These are phyloP conservation scores for Ceratocystiopsis sp. DNA, from an alignment of 2,329 filamentous ascomycete species.

Conservation along the genomic window DNA sequence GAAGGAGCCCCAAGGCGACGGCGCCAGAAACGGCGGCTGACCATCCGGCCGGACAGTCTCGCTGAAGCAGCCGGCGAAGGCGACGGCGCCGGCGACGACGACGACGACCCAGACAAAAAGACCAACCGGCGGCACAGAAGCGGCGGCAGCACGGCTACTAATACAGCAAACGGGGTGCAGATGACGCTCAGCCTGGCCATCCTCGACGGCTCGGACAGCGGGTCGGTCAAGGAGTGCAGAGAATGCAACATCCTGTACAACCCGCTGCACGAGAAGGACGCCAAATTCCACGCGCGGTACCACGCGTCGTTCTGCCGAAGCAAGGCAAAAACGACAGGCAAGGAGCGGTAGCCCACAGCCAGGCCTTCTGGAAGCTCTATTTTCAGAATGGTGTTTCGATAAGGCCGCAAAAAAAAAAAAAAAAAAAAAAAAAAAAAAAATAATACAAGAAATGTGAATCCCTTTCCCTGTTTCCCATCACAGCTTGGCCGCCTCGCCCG, in stretches of 20 bases:
- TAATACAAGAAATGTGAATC: background rate
- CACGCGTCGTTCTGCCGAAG: conserved; percentile 14
- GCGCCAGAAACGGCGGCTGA: conserved; percentile 9
- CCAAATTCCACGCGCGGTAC: conserved; percentile 21
- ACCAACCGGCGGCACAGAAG: conserved; percentile 4
- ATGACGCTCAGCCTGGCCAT: conserved; percentile 24
- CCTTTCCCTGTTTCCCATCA: background rate
- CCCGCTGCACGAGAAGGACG: conserved; percentile 25
- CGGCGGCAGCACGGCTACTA: too few relatives aligned
- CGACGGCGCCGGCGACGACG: conserved; percentile 4
- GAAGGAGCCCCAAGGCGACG: background rate
- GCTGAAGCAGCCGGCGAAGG: background rate
- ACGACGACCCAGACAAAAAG: background rate
- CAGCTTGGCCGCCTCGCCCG: conserved; percentile 8
- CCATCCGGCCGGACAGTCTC: conserved; percentile 4
- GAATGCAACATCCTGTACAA: conserved; percentile 28
- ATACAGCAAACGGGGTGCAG: conserved; percentile 15
- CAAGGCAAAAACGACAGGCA: background rate
- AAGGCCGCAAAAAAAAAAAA: background rate
- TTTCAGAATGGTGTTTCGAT: background rate
- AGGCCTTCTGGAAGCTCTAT: background rate
- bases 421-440: background rate
- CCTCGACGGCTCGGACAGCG: conserved; percentile 12
- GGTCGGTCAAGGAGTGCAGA: conserved; percentile 22
- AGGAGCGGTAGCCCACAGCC: too few relatives aligned